Percentiles rank a stretch among this genome's conserved stretches.
These are phyloP conservation scores for Annulohypoxylon maeteangense DNA, from an alignment of 495 filamentous ascomycete genomes.

Conservation along the genomic window DNA sequence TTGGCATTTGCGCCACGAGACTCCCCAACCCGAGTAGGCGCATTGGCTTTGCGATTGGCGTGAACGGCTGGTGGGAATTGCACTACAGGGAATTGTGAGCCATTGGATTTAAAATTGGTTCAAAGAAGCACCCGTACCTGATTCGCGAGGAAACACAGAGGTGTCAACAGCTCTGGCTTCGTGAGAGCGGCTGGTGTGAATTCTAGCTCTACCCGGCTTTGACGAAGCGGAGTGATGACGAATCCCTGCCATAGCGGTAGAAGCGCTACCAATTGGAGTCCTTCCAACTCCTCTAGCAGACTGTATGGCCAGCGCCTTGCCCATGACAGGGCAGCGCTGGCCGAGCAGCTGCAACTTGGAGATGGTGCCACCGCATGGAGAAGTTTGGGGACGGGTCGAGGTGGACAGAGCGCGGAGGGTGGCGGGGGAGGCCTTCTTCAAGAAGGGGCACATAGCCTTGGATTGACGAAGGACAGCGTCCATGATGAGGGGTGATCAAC, in stretches of 20 bases:
- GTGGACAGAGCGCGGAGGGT: slow-evolving; percentile 91
- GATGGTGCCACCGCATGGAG: slow-evolving; percentile 88
- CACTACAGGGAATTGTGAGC: slow-evolving; percentile 48
- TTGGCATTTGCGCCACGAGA: slow-evolving; percentile 54
- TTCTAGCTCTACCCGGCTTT: slow-evolving; percentile 69
- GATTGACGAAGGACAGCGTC: slow-evolving; percentile 94
- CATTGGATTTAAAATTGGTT: not conserved
- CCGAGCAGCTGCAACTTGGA: slow-evolving; percentile 96
- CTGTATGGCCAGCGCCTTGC: slow-evolving; percentile 93
- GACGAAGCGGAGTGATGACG: slow-evolving; percentile 58
- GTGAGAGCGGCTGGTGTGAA: slow-evolving; percentile 81
- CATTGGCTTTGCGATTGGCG: slow-evolving; percentile 50
- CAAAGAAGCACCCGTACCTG: slow-evolving; percentile 56
- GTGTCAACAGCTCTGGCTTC: slow-evolving; percentile 77
- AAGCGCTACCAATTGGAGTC: slow-evolving; percentile 48
- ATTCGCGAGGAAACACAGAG: slow-evolving; percentile 66
- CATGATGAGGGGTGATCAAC: slow-evolving; percentile 65
- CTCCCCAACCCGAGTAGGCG: slow-evolving; percentile 35
- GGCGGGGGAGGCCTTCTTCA: slow-evolving; percentile 90
- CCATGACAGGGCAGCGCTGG: slow-evolving; percentile 97
- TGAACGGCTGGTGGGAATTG: slow-evolving; percentile 52
- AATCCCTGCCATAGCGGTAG: slow-evolving; percentile 57
- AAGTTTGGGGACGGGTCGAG: slow-evolving; percentile 72
- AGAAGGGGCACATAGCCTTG: slow-evolving; percentile 94
- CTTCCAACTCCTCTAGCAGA: slow-evolving; percentile 64